Percentiles rank a stretch among this genome's conserved stretches.
These are phyloP conservation scores for Saccharomycopsis schoenii DNA, from an alignment of 805 yeast species.

Conservation along the genomic window DNA sequence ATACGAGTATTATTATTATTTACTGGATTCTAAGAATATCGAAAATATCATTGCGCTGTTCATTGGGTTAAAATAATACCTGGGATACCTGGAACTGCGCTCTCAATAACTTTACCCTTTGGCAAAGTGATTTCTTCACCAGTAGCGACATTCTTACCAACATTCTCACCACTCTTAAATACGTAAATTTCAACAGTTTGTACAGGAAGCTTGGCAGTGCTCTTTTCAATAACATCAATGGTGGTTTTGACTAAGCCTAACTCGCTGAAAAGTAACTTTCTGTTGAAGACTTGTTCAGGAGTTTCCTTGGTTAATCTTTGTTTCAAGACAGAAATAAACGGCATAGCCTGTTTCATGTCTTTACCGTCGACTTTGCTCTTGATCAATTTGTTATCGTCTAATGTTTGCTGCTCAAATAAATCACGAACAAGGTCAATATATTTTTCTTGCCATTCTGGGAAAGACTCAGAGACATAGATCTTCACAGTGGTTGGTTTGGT, in stretches of 20 bases:
- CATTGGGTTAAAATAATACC: conserved; percentile 54
- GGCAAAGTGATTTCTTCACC: conserved; percentile 63
- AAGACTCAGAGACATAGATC: conserved; percentile 67
- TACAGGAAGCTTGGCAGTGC: conserved; percentile 52
- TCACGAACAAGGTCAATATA: conserved; percentile 74
- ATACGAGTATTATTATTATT: too few species aligned
- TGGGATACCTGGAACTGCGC: conserved; percentile 89
- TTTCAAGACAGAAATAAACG: conserved; percentile 80
- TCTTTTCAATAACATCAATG: conserved; percentile 45
- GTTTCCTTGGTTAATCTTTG: conserved; percentile 63
- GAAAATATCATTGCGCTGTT: too few species aligned
- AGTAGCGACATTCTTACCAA: conserved; percentile 57
- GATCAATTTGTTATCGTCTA: conserved; percentile 55
- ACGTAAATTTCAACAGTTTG: conserved; percentile 49
- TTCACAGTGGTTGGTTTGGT: conserved; percentile 64
- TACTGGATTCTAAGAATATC: too few species aligned
- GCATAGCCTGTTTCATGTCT: conserved; percentile 98
- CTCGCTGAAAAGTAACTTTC: conserved; percentile 82
- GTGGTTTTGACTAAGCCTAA: conserved; percentile 50
- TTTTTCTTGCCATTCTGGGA: conserved; percentile 85
- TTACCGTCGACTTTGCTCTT: conserved; percentile 59
- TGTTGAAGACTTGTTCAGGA: conserved; percentile 74
- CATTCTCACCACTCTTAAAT: conserved; percentile 50
- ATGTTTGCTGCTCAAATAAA: conserved; percentile 52
- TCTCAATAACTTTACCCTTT: conserved; percentile 58